Evolutionary conservation across 805 yeast genomes (phyloP), one percentile per base, ranked within the genome.

Genomic region (Debaryomyces hansenii): DNA sequence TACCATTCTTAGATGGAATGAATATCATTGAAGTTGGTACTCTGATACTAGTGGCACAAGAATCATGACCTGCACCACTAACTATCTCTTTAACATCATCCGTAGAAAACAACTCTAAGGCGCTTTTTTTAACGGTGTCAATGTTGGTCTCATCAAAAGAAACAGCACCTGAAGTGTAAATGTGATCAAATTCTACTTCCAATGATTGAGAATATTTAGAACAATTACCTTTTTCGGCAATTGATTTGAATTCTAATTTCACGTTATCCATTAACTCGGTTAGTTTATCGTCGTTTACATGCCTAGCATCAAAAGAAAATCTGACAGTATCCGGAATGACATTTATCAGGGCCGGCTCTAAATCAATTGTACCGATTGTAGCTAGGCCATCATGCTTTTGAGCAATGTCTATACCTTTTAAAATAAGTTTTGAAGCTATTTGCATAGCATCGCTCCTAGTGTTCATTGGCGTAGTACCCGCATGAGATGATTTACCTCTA

Each of bases 51-150:
- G 85, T 80, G 18, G 78, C 73, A 54, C 88, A 82, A 6, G 87
- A 81, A 57, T 85, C 91, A 53, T 85, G 91, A 9, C 87, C 89
- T 4, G 90, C 89, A 24, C 91, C 90, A 52, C 85, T 79, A 39
- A 76, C 74, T 43, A 83, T 81, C 33, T 68, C 73, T 35, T 72
- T 64, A 9, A 70, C 66, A 33, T 70, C 59, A 1, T 68, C 74
- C 20, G 66, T 63, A 1, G 83, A 82, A 46, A 74, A 78, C 31
- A 78, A 57, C 20, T 73, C 79, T 15, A 57, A 50, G 0, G 89
- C 83, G 15, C 85, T 70, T 18, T 75, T 71, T 36, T 69, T 64
- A 15, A 84, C 83, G 51, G 83, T 74, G 2, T 66, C 59, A 42
- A 80, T 68, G 55, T 84, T 77, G 1, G 67, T 63, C n/a, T 72